phyloP scores from a whole-genome alignment of 306 rosid genomes.

The Fragaria vesca region DNA sequence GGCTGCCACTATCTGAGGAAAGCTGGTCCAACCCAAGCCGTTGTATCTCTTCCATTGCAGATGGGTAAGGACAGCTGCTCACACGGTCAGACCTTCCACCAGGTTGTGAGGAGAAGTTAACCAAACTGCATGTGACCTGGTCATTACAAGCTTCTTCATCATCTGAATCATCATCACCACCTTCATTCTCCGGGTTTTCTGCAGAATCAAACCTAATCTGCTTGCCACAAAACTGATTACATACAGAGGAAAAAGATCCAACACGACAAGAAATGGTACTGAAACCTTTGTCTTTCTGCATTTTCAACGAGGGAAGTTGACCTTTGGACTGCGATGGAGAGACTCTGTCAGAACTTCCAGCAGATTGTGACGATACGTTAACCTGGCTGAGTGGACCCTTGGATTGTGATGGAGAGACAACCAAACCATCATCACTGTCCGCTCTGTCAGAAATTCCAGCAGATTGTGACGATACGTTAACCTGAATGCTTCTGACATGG shows the following conservation, averaged over 20 bases:
- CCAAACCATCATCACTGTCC: background rate
- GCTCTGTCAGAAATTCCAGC: constrained; percentile 36
- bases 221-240: constrained; percentile 14
- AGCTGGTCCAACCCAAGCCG: constrained; percentile 56
- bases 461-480: constrained; percentile 36
- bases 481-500: constrained; percentile 14
- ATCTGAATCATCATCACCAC: background rate
- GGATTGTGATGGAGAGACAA: background rate
- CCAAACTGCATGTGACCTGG: constrained; percentile 17
- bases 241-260: background rate
- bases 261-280: background rate
- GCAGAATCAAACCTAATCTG: background rate
- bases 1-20: constrained; percentile 36
- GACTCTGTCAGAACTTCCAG: constrained; percentile 32
- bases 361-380: constrained; percentile 35
- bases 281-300: background rate
- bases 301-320: background rate
- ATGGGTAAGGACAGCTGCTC: constrained; percentile 88
- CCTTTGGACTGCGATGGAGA: background rate
- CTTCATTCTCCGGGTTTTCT: constrained; percentile 23
- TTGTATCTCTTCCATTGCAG: constrained; percentile 73
- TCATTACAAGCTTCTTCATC: constrained; percentile 13
- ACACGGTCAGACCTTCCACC: constrained; percentile 51
- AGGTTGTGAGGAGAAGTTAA: constrained; percentile 33
- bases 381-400: constrained; percentile 10